These are phyloP conservation scores for Xylaria venustula DNA, from an alignment of 495 filamentous ascomycete species.

Conservation along the genomic window DNA sequence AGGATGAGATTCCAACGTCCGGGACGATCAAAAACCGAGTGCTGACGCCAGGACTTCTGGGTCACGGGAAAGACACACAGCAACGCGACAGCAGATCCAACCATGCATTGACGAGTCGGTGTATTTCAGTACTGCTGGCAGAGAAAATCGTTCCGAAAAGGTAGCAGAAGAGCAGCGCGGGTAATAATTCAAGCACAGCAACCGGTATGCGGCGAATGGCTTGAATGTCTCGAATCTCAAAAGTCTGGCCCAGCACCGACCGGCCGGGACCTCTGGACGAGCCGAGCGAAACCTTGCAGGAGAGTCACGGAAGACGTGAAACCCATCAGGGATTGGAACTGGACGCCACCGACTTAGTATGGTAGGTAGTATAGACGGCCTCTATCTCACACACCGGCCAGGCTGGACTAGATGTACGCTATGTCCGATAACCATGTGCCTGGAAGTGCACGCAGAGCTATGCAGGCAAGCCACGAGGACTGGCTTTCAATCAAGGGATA, in stretches of 20 bases:
- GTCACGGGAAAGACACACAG: neutral
- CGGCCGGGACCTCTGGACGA: neutral
- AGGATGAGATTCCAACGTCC: neutral
- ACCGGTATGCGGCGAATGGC: neutral
- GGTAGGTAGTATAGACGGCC: neutral
- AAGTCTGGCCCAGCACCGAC: neutral
- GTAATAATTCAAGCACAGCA: neutral
- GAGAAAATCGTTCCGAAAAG: neutral
- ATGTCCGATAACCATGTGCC: neutral
- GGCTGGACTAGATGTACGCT: neutral
- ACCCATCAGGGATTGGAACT: neutral
- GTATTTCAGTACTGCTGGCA: neutral
- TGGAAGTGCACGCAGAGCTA: no score
- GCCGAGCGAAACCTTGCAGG: neutral
- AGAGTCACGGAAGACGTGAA: neutral
- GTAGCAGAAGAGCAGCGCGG: neutral
- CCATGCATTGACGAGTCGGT: neutral
- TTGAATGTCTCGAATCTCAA: slow-evolving; percentile 1
- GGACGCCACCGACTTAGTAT: neutral
- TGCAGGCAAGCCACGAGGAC: no score
- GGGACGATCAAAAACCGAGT: neutral
- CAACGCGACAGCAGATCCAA: neutral
- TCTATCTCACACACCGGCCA: neutral
- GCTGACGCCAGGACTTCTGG: neutral
- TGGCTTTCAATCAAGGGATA: no score